Base-by-base conservation (phyloP, 176 grass and related monocot species). In the Raddia guianensis region DNA sequence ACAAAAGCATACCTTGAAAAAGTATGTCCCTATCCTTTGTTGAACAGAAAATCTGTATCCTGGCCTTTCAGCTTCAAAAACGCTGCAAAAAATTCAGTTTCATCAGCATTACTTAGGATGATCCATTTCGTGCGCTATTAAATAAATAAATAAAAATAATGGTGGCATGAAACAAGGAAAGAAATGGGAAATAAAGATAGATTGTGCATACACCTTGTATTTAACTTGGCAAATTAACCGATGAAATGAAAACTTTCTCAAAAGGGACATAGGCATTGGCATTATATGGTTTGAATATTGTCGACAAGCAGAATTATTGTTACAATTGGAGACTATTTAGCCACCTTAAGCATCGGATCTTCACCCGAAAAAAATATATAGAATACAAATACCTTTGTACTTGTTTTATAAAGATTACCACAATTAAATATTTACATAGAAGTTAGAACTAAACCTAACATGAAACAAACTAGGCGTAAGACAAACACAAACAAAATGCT, bases 11-110 rank as follows among this genome's bases (percentile, higher is more conserved):
- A 97, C 95, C 92, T 97, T 97, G 60, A 86, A 92, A 89, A 97
- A 92, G 78, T 97, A 94, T 66, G 95, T 94, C 43, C 87, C 91
- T 35, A 92, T 82, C 76, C 95, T 77, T 83, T 97, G 95, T 76
- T 89, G 87, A 87, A 94, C 54, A 37, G 90, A 91, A 92, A 92
- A 97, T 48, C 68, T 92, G 75, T 72, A 97, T 74, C 92, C 92
- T 74, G 90, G 92, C 66, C 87, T 97, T 94, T 89, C 90, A 79
- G 92, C 90, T 97, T 97, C 95, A 90, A 97, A 94, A 74, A 97
- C 95, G 43, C 92, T 97, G 71, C 77, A 90, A 63, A 63, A 72
- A 79, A 51, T 78, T 49, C n/a, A 73, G 32, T 49, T 81, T 53
- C 34, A 65, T 85, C 66, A 85, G 46, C 35, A 63, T 49, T 75